These are phyloP conservation scores for Meyerozyma guilliermondii DNA, from an alignment of 1,139 yeast species.

Conservation along the genomic window DNA sequence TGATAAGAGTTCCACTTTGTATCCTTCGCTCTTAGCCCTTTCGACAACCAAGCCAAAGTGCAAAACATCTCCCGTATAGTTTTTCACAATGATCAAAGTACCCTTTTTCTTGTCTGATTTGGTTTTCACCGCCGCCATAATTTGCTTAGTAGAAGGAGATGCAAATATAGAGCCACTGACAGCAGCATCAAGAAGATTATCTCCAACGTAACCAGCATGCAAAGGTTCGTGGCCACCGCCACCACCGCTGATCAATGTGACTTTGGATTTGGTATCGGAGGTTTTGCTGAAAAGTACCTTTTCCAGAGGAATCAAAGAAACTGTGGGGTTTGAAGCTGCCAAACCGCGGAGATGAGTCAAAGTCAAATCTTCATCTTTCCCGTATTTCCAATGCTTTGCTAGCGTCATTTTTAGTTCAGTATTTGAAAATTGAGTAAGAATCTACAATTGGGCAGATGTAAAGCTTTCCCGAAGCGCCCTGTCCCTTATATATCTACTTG, in stretches of 20 bases:
- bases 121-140: conserved; percentile 65
- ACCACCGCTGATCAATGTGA: conserved; percentile 81
- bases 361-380: conserved; percentile 52
- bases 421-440: neutral
- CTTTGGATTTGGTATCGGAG: conserved; percentile 40
- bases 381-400: conserved; percentile 51
- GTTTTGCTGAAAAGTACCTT: conserved; percentile 51
- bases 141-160: conserved; percentile 87
- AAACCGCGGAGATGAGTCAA: conserved; percentile 62
- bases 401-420: conserved; percentile 10
- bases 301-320: conserved; percentile 60
- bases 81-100: conserved; percentile 72
- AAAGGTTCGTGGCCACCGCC: conserved; percentile 96
- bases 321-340: conserved; percentile 61
- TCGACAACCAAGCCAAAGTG: conserved; percentile 92
- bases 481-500: neutral
- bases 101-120: conserved; percentile 55
- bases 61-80: conserved; percentile 89
- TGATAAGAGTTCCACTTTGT: conserved; percentile 61
- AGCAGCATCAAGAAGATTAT: conserved; percentile 77
- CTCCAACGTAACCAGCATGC: conserved; percentile 87
- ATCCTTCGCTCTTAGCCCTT: conserved; percentile 74
- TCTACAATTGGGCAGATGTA: neutral
- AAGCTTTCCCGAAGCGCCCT: too few relatives aligned
- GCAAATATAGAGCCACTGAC: conserved; percentile 89